Evolutionary conservation across 495 filamentous ascomycete genomes (phyloP).

Genomic region (Tuber brumale): DNA sequence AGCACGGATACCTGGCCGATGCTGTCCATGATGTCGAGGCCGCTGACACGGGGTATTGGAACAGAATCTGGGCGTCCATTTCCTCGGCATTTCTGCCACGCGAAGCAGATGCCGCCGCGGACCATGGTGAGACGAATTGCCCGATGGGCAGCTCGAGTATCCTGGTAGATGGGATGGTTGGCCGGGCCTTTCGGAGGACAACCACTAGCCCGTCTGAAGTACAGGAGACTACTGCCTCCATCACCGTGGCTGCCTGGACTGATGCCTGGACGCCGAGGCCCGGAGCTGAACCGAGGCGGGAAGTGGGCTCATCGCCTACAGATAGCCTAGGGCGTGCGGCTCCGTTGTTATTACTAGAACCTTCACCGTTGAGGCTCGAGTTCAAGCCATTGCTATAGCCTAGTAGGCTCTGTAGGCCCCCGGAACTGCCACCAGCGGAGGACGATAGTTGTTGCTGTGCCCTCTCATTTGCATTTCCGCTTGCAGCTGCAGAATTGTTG

Average conservation of each 20-base stretch:
- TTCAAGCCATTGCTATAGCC: slow-evolving; percentile 6
- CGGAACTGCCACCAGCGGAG: slow-evolving; percentile 5
- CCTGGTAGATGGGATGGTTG: slow-evolving; percentile 57
- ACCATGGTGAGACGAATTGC: slow-evolving; percentile 55
- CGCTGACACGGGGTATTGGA: slow-evolving; percentile 43
- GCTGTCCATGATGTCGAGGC: slow-evolving; percentile 65
- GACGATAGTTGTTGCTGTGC: slow-evolving; percentile 11
- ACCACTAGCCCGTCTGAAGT: slow-evolving; percentile 85
- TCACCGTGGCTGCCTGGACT: slow-evolving; percentile 52
- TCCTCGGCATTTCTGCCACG: not conserved
- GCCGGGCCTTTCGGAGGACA: slow-evolving; percentile 67
- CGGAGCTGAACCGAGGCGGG: slow-evolving; percentile 26
- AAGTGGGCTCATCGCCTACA: not conserved
- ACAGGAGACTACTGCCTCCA: slow-evolving; percentile 85
- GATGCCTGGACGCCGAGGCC: slow-evolving; percentile 29
- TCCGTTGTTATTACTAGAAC: slow-evolving; percentile 37
- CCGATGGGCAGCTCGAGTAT: slow-evolving; percentile 43
- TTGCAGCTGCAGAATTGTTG: slow-evolving; percentile 23
- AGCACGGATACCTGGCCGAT: slow-evolving; percentile 81
- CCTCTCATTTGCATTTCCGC: not conserved
- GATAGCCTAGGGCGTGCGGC: not conserved
- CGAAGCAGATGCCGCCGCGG: not conserved
- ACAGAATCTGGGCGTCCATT: slow-evolving; percentile 42
- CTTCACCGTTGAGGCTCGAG: slow-evolving; percentile 16
- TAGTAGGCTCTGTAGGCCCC: not conserved